Percentiles rank a stretch among this genome's conserved stretches.
These are phyloP conservation scores for Ogataea zsoltii DNA, from an alignment of 805 yeast genomes.

Conservation along the genomic window DNA sequence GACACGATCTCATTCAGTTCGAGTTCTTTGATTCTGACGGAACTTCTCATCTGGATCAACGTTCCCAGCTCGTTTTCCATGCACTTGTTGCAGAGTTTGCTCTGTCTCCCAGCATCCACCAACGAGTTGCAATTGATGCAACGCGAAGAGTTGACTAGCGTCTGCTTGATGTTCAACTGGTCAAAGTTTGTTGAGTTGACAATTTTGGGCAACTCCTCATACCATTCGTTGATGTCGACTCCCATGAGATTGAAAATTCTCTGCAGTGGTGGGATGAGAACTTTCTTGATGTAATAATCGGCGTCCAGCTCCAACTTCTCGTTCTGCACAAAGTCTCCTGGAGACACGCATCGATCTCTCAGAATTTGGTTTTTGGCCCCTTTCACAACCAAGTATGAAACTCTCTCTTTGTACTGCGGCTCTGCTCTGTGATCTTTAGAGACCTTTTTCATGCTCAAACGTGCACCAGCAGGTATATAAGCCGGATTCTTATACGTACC, in stretches of 20 bases:
- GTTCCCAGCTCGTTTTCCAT: slow-evolving; percentile 37
- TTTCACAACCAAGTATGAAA: slow-evolving; percentile 78
- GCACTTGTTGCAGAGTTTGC: slow-evolving; percentile 39
- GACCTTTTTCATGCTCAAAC: slow-evolving; percentile 64
- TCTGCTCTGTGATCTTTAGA: slow-evolving; percentile 67
- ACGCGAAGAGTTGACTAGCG: slow-evolving; percentile 25
- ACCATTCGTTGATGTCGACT: slow-evolving; percentile 78
- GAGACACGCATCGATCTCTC: slow-evolving; percentile 77
- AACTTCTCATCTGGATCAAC: slow-evolving; percentile 33
- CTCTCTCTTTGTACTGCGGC: slow-evolving; percentile 87
- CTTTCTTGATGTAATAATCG: slow-evolving; percentile 82
- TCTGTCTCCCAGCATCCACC: neutral
- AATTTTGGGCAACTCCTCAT: slow-evolving; percentile 58
- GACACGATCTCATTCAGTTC: slow-evolving; percentile 30
- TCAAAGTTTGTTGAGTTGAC: slow-evolving; percentile 15
- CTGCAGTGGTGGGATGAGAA: slow-evolving; percentile 86
- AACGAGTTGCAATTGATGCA: slow-evolving; percentile 35
- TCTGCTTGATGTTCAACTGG: slow-evolving; percentile 14
- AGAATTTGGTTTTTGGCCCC: slow-evolving; percentile 56
- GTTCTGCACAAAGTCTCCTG: slow-evolving; percentile 62
- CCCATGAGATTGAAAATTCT: slow-evolving; percentile 82
- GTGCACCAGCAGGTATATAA: slow-evolving; percentile 89
- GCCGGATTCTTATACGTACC: slow-evolving; percentile 77
- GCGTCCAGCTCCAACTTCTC: slow-evolving; percentile 57
- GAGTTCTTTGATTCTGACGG: slow-evolving; percentile 28